Base-by-base conservation (phyloP, 2,329 filamentous ascomycete species). In the Magnaporthiopsis incrustans region DNA sequence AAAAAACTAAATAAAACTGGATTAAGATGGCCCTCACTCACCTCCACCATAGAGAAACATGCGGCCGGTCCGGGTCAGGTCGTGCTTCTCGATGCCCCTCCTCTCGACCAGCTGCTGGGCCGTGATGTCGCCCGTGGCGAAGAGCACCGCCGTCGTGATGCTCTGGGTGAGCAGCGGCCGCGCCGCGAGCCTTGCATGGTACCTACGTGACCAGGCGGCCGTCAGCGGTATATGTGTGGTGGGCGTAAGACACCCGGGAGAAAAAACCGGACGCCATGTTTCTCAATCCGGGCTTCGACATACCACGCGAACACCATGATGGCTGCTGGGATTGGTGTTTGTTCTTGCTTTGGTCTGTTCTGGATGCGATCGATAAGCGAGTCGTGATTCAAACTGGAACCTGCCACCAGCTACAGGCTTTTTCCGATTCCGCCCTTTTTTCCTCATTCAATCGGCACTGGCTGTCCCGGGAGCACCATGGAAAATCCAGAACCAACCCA, bases 61-160 rank as follows among this genome's bases (percentile, higher is more conserved):
- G 70, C 91, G 87, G 14, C 82, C 87, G 35, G 90, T 93, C 63
- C 91, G 85, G 33, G 79, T 78, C 53, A 86, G 70, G 72, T 94
- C 89, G 75, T 99, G 94, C 68, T 90, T 89, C 69, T 88, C 78
- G 32, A 90, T 69, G 25, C 92, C 93, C 71, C 84, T 88, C 75
- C 87, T 88, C 78, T 98, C 94, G 66, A 99, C 90, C 50, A 86
- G 82, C 78, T 98, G 94, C 78, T 99, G 95, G 53, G 95, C 92
- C 69, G 96, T 88, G 66, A 89, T 82, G 78, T 99, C 95, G 71
- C 95, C 95, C 18, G 92, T 91, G 65, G 90, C 93, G 75, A 98
- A 99, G 67, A 99, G 88, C 66, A 98, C 84, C 61, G 91, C 90
- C 56, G 94, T 97, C 64, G 92, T 96, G 71, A 97, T 79, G 74